Evolutionary conservation across 768 basidiomycete genomes (phyloP).

Genomic region (Coprinopsis marcescibilis): DNA sequence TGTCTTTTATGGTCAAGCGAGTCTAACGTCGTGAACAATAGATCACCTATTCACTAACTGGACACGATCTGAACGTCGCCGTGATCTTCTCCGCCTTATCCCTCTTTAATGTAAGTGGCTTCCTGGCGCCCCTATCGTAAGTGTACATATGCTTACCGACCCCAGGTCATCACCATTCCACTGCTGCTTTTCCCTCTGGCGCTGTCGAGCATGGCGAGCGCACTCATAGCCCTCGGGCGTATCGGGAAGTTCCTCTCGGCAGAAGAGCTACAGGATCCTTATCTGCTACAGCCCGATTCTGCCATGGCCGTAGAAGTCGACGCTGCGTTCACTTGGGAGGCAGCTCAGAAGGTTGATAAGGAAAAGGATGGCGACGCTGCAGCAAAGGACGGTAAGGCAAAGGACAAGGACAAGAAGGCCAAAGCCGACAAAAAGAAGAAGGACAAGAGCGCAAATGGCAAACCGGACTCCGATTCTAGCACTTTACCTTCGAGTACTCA

Average conservation of each 20-base stretch:
- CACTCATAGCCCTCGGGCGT: slow-evolving; percentile 45
- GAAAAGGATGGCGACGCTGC: slow-evolving; percentile 3
- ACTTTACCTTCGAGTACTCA: neutral
- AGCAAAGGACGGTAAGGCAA: neutral
- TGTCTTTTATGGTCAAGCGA: neutral
- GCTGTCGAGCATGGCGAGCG: slow-evolving; percentile 41
- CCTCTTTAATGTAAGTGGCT: slow-evolving; percentile 45
- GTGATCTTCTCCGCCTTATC: slow-evolving; percentile 53
- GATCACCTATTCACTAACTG: slow-evolving; percentile 61
- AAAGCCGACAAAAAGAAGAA: slow-evolving; percentile 9
- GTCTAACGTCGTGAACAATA: slow-evolving; percentile 19
- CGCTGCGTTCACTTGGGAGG: slow-evolving; percentile 51
- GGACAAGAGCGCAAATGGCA: slow-evolving; percentile 13
- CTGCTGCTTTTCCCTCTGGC: slow-evolving; percentile 52
- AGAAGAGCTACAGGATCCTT: slow-evolving; percentile 47
- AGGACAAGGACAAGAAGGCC: slow-evolving; percentile 8
- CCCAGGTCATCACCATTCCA: slow-evolving; percentile 51
- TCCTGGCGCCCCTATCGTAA: neutral
- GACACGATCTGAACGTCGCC: slow-evolving; percentile 48
- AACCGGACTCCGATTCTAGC: neutral
- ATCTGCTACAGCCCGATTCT: slow-evolving; percentile 34
- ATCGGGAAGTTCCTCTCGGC: slow-evolving; percentile 44
- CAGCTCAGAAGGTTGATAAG: slow-evolving; percentile 14
- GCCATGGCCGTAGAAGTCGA: slow-evolving; percentile 39
- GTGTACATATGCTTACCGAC: neutral